These are phyloP conservation scores for Lithocarpus polystachyus DNA, from an alignment of 306 rosid species.

Conservation along the genomic window DNA sequence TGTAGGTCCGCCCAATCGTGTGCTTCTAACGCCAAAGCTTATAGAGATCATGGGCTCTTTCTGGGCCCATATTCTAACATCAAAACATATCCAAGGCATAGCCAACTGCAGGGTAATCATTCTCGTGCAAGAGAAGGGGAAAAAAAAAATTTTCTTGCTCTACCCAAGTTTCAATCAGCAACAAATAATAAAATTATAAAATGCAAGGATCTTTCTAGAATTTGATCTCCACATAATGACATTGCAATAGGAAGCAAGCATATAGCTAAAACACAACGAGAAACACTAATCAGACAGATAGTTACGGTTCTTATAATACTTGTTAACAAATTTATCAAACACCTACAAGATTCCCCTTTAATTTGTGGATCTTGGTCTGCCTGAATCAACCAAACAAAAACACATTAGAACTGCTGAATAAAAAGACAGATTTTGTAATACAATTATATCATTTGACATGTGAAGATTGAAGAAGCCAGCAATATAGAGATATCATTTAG, in stretches of 20 bases:
- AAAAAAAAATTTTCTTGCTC: background rate
- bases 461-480: no score
- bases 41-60: background rate
- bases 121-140: background rate
- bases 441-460: background rate
- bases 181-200: background rate
- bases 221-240: background rate
- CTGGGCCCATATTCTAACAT: background rate
- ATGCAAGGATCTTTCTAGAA: background rate
- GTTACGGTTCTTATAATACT: slow-evolving; percentile 74
- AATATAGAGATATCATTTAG: no score
- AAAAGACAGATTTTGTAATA: background rate
- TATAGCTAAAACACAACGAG: background rate
- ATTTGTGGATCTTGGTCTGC: slow-evolving; percentile 97
- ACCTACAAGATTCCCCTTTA: slow-evolving; percentile 86
- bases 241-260: background rate
- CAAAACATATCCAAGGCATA: background rate
- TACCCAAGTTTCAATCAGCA: background rate
- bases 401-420: slow-evolving; percentile 11
- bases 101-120: background rate
- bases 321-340: slow-evolving; percentile 89
- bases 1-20: no score
- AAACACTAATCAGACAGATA: slow-evolving; percentile 61
- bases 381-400: slow-evolving; percentile 45
- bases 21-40: background rate